These are phyloP conservation scores for Rhynchosporium agropyri DNA, from an alignment of 2,329 filamentous ascomycete genomes.

Conservation along the genomic window DNA sequence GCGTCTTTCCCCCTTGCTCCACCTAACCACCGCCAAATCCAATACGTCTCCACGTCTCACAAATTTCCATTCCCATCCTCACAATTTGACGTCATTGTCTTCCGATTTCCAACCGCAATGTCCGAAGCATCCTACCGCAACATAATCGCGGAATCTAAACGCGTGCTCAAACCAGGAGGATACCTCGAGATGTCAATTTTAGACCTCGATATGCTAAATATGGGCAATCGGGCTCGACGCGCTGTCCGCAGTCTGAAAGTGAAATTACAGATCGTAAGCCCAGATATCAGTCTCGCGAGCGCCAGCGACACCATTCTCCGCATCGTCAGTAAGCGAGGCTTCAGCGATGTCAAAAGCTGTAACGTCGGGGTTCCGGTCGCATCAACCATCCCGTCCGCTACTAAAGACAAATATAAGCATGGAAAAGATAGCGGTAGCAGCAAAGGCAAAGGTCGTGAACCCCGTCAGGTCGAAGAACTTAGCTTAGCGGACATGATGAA, in stretches of 20 bases:
- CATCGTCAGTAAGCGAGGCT: conserved; percentile 69
- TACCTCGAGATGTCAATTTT: conserved; percentile 79
- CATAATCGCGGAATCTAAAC: conserved; percentile 73
- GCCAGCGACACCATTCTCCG: conserved; percentile 65
- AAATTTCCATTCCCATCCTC: conserved; percentile 76
- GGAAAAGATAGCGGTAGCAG: conserved; percentile 24
- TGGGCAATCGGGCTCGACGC: conserved; percentile 72
- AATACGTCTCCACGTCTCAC: conserved; percentile 58
- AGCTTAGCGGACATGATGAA: conserved; percentile 73
- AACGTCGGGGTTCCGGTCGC: conserved; percentile 77
- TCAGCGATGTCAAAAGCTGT: conserved; percentile 73
- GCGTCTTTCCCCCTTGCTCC: conserved; percentile 58
- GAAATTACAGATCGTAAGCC: conserved; percentile 62
- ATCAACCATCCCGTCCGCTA: conserved; percentile 47
- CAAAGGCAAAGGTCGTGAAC: conserved; percentile 26
- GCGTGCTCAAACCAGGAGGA: conserved; percentile 76
- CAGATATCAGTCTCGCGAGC: conserved; percentile 62
- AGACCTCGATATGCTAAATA: conserved; percentile 80
- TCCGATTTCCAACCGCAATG: conserved; percentile 73
- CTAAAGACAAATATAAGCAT: conserved; percentile 18
- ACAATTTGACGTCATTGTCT: conserved; percentile 75
- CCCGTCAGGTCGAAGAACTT: conserved; percentile 49
- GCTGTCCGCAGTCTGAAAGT: conserved; percentile 73
- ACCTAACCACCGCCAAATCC: conserved; percentile 75
- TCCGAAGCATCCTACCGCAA: conserved; percentile 70